Evolutionary conservation across 1,284 basidiomycete species (phyloP), one percentile per base, ranked within the genome.

Genomic region (Ganoderma sinense): DNA sequence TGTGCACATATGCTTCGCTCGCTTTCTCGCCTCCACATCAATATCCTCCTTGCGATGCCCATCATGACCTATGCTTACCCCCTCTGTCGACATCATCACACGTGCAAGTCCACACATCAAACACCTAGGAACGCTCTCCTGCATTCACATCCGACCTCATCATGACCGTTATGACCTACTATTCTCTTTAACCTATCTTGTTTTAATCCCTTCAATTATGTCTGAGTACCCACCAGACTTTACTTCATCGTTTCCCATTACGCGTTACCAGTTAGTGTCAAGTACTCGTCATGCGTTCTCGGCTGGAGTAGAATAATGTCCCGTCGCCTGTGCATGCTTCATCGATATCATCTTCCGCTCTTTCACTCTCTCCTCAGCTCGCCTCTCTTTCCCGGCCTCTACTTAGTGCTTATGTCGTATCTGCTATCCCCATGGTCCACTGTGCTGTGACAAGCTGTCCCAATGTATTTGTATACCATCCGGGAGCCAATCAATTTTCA

Each of bases 351-450:
- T 63, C 33, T 51, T 62, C 51, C 48, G 43, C 20, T 45, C 65
- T 18, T 51, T 66, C 20, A 61, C 43, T 58, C 26, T 6, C 6
- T 29, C 11, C 55, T n/a, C 20, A 23, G n/a, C 36, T n/a, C 45
- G 43, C 45, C 66, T 62, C 56, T 23, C 45, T 31, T 45, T 63
- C 31, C 33, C n/a, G 31, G 40, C 63, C 56, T 58, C 65, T 73
- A 71, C 70, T 72, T 74, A 61, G 65, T 73, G 70, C 70, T 72
- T 74, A 71, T 70, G 73, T 72, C 73, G 71, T 72, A 74, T 72
- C 73, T 74, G 73, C 70, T 74, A 66, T 74, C 70, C 70, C 70
- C 73, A 66, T 72, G 73, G 70, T 71, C 65, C 45, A 71, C 61
- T 68, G 69, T 72, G 73, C 71, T 72, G 71, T 72, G 73, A 69